Percentiles rank a stretch among this genome's conserved stretches.
Evolutionary conservation across 164 flowering plant genomes (phyloP).

Genomic region (Vitis rotundifolia): DNA sequence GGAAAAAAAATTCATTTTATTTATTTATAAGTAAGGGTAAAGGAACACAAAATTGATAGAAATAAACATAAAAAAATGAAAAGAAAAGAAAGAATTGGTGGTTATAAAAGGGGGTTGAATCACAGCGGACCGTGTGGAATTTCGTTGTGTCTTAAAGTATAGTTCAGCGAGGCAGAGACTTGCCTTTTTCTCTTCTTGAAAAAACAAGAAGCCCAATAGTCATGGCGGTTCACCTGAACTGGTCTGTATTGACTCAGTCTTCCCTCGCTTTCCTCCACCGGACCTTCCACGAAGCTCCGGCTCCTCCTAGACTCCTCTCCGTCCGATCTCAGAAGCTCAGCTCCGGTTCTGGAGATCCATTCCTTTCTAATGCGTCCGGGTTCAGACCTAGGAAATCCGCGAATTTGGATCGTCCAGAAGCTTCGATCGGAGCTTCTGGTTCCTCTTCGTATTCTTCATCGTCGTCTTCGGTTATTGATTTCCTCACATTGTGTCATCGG

Average conservation of each 20-base stretch:
- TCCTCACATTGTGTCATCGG: slow-evolving; percentile 84
- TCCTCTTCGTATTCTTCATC: slow-evolving; percentile 34
- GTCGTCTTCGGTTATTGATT: slow-evolving; percentile 73
- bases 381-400: slow-evolving; percentile 23
- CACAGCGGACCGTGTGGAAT: too few relatives aligned
- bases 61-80: too few relatives aligned
- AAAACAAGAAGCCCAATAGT: too few relatives aligned
- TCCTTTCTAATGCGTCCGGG: slow-evolving; percentile 10
- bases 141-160: too few relatives aligned
- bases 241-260: slow-evolving; percentile 18
- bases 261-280: slow-evolving; percentile 18
- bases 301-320: slow-evolving; percentile 19
- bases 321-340: slow-evolving; percentile 27
- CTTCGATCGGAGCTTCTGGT: slow-evolving; percentile 14
- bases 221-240: slow-evolving; percentile 7
- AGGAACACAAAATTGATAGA: too few relatives aligned
- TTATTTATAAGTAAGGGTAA: too few relatives aligned
- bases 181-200: too few relatives aligned
- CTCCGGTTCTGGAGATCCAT: slow-evolving; percentile 19
- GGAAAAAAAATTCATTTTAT: too few relatives aligned
- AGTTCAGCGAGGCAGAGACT: too few relatives aligned
- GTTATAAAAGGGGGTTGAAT: too few relatives aligned
- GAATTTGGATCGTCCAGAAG: slow-evolving; percentile 5
- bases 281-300: slow-evolving; percentile 19
- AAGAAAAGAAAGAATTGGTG: too few relatives aligned